Conservation (phyloP, 1,284 basidiomycete species). For the Marasmius tenuissimus region DNA sequence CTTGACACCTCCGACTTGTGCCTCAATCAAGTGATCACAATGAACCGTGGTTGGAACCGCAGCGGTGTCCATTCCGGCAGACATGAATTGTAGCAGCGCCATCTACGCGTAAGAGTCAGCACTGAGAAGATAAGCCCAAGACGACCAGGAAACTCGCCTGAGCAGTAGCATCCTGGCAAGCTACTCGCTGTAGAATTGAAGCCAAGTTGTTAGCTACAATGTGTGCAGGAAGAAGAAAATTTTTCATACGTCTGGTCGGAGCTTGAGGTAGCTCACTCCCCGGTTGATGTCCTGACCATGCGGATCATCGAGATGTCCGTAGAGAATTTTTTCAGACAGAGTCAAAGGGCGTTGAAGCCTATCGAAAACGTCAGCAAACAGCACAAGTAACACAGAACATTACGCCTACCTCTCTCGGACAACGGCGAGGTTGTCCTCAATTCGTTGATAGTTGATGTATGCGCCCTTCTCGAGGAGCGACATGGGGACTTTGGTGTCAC, state of each 20-base stretch:
- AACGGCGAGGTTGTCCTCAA: constrained; percentile 91
- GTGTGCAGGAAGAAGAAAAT: no score
- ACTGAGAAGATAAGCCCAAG: constrained; percentile 33
- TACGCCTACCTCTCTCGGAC: constrained; percentile 74
- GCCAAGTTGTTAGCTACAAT: constrained; percentile 3
- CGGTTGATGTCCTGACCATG: constrained; percentile 85
- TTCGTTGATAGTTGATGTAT: constrained; percentile 97
- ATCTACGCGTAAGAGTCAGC: constrained; percentile 58
- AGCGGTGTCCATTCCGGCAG: constrained; percentile 96
- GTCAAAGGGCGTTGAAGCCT: constrained; percentile 94
- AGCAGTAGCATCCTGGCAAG: constrained; percentile 98
- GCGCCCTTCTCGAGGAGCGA: constrained; percentile 83
- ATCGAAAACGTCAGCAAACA: constrained; percentile 6
- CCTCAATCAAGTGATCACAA: constrained; percentile 99
- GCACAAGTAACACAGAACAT: constrained; percentile 1
- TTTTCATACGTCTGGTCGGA: constrained; percentile 86
- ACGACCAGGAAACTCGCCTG: constrained; percentile 45
- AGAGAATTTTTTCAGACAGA: constrained; percentile 97
- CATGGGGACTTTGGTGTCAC: constrained; percentile 93
- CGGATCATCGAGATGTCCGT: constrained; percentile 96
- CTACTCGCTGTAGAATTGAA: constrained; percentile 77
- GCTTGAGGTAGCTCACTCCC: constrained; percentile 92
- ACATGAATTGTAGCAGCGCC: constrained; percentile 99
- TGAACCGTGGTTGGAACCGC: constrained; percentile 98
- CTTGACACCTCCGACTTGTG: constrained; percentile 90